Evolutionary conservation across 192 early-diverging fungal genomes (phyloP), one percentile per base, ranked within the genome.

Genomic region (Pecoramyces ruminantium): DNA sequence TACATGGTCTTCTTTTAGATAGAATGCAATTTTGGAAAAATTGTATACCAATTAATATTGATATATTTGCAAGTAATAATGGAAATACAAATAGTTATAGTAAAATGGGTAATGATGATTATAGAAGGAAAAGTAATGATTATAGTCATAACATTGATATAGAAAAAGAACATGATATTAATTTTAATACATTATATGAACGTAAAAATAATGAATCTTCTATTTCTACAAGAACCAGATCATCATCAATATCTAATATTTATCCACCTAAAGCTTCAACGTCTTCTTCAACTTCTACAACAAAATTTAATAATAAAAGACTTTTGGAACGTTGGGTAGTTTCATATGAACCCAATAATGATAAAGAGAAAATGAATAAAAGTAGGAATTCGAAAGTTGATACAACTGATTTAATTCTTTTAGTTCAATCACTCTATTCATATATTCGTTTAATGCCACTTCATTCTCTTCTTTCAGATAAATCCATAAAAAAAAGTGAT

Each of bases 321-420:
- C 81, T 88, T 28, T 34, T 86, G n/a, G 88, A 88, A 80, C 86
- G 88, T 14, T 88, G 88, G 88, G 85, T 88, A 6, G 29, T 88
- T 15, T 84, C 88, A 11, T 88, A 84, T 39, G 81, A 85, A 81
- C 81, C 58, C 30, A 77, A 38, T 78, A 83, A 78, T 38, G 82
- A 86, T 2, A 13, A 27, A 1, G 38, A 30, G 79, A 14, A 29
- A 27, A n/a, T 27, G 13, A 85, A 18, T 85, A 29, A 82, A 17
- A 21, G 29, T 27, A 83, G 29, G 77, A 29, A 77, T 28, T 42
- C 27, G 78, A 84, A 80, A 38, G 34, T 83, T n/a, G 85, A 83
- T 80, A n/a, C 81, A 14, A 84, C 87, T 21, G 87, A 88, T 29
- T 79, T 88, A 29, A 86, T 88, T 38, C 83, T 88, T 21, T 82